phyloP scores from a whole-genome alignment of 2,329 filamentous ascomycete species.

The Fusarium siculi region DNA sequence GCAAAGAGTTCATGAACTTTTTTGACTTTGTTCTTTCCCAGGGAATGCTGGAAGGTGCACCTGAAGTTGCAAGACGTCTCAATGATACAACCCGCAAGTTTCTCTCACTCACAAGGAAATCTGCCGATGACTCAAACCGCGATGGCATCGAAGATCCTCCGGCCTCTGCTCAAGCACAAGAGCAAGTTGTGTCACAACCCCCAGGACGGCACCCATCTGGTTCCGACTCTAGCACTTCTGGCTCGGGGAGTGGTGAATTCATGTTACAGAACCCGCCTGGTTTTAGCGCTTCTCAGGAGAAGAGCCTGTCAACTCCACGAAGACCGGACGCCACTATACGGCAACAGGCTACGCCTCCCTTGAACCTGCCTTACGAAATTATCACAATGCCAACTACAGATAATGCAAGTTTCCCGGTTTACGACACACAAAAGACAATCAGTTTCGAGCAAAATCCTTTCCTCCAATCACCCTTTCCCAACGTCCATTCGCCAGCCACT shows the following conservation, averaged over 20 bases:
- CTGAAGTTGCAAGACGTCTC: slow-evolving; percentile 68
- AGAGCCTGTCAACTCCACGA: slow-evolving; percentile 19
- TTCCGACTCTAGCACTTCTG: slow-evolving; percentile 11
- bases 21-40: slow-evolving; percentile 69
- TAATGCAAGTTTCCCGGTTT: slow-evolving; percentile 65
- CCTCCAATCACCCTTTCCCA: slow-evolving; percentile 45
- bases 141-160: slow-evolving; percentile 7
- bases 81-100: slow-evolving; percentile 68
- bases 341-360: slow-evolving; percentile 32
- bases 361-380: slow-evolving; percentile 55
- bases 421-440: slow-evolving; percentile 29
- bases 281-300: not conserved
- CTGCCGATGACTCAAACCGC: slow-evolving; percentile 47
- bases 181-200: not conserved
- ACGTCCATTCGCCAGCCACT: slow-evolving; percentile 59
- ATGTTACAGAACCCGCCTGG: not conserved
- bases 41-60: slow-evolving; percentile 66
- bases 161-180: not conserved
- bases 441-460: slow-evolving; percentile 30
- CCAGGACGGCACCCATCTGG: slow-evolving; percentile 7
- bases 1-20: slow-evolving; percentile 73
- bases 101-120: slow-evolving; percentile 62
- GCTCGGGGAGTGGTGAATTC: slow-evolving; percentile 5
- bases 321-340: slow-evolving; percentile 14
- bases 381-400: slow-evolving; percentile 62